Conservation (phyloP, 2,329 filamentous ascomycete genomes). For the Talaromyces amestolkiae region DNA sequence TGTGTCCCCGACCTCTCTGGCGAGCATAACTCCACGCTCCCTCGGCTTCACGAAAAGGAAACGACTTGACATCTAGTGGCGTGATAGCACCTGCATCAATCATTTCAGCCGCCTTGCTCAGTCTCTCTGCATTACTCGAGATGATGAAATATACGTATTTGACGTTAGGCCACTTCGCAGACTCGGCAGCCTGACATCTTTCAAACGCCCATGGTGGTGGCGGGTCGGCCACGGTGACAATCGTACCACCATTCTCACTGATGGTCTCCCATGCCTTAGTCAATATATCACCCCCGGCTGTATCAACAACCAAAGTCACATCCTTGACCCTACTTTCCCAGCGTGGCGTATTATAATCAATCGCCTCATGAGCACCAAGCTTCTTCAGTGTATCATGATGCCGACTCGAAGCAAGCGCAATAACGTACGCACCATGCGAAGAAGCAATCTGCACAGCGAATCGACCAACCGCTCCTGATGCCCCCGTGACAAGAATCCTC, state of each 20-base stretch:
- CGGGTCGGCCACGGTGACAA: conserved; percentile 37
- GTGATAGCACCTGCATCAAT: conserved; percentile 2
- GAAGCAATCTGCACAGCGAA: not conserved
- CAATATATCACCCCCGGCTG: conserved; percentile 31
- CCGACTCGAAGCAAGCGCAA: not conserved
- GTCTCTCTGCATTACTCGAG: not conserved
- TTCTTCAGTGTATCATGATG: not conserved
- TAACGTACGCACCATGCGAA: not conserved
- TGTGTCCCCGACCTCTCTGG: not conserved
- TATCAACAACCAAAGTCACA: conserved; percentile 33
- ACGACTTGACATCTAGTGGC: not conserved
- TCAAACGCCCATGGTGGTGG: not conserved
- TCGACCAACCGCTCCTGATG: conserved; percentile 2
- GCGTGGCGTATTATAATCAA: not conserved
- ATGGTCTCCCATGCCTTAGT: conserved; percentile 31
- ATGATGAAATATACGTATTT: conserved; percentile 7
- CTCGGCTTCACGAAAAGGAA: not conserved
- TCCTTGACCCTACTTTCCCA: conserved; percentile 6
- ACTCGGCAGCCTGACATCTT: not conserved
- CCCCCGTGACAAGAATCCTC: not conserved
- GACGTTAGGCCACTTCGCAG: not conserved
- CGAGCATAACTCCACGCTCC: not conserved
- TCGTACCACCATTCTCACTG: conserved; percentile 27
- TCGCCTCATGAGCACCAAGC: not conserved
- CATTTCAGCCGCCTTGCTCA: not conserved